Evolutionary conservation across 202 grass and related monocot genomes (phyloP), one percentile per base, ranked within the genome.

Genomic region (Panicum virgatum): DNA sequence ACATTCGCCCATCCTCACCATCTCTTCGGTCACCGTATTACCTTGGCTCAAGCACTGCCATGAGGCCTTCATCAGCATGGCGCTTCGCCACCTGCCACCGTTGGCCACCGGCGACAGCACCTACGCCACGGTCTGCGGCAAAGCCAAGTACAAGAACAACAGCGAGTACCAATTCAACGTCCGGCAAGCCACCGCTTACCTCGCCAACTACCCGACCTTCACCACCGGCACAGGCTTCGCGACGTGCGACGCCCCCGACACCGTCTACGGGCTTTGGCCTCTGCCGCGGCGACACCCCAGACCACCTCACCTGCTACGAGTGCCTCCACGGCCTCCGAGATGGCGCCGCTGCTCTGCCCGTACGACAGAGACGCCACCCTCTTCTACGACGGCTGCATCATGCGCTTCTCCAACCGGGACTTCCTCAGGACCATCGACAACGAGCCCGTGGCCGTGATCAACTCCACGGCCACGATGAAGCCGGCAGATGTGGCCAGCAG

Each of bases 361-460:
- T 71, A 61, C 51, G 10, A 76, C 53, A 86, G 51, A 71, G 82
- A 76, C 3, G 74, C 86, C 37, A 62, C 79, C 37, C 50, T 92
- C 65, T 88, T 77, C 39, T 86, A 94, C 50, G 82, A 90, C 26
- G 56, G 12, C 9, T 93, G 91, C 77, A 65, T 76, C 61, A 46
- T 90, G 47, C 85, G 78, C 26, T 90, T 79, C 88, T 90, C 91
- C 50, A 52, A 90, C 68, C 46, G 80, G 68, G 77, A 80, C 42
- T 87, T 90, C 80, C 75, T 90, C 66, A 19, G 37, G 19, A 27
- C 23, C 56, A 47, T 10, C 2, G 32, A 27, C 12, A 94, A 89
- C 66, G 62, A 53, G 0, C 36, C 61, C 3, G 46, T 44, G 52
- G 19, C 87, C 50, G 5, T 36, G 18, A 12, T 84, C 36, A 79